A percentile compares a stretch with the other conserved stretches of the same genome.
Evolutionary conservation across 805 yeast genomes (phyloP).

Genomic region (Candida yuanshanica): DNA sequence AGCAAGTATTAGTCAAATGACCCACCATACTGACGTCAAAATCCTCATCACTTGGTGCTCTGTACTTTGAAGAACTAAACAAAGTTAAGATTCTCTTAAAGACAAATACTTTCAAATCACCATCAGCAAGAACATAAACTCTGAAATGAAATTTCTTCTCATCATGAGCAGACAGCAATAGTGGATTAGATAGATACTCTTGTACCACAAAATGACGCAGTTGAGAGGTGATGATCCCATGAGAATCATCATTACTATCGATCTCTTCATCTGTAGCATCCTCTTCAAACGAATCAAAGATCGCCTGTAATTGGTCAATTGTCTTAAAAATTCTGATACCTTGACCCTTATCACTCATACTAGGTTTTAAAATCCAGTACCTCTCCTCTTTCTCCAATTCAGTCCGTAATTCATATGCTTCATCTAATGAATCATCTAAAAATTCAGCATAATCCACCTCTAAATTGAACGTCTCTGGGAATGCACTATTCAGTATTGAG

Average conservation of each 20-base stretch:
- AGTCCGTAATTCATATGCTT: slow-evolving; percentile 79
- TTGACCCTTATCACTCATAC: slow-evolving; percentile 96
- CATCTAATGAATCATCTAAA: slow-evolving; percentile 89
- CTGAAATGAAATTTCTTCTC: slow-evolving; percentile 85
- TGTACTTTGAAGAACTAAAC: slow-evolving; percentile 60
- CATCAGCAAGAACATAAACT: slow-evolving; percentile 71
- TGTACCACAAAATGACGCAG: slow-evolving; percentile 89
- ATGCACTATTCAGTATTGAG: slow-evolving; percentile 52
- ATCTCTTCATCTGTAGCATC: slow-evolving; percentile 58
- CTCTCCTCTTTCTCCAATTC: slow-evolving; percentile 59
- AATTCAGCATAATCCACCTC: slow-evolving; percentile 96
- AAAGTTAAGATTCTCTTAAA: slow-evolving; percentile 75
- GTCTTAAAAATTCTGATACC: slow-evolving; percentile 83
- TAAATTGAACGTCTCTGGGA: slow-evolving; percentile 70
- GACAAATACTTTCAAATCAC: slow-evolving; percentile 73
- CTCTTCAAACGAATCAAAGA: slow-evolving; percentile 84
- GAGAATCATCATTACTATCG: slow-evolving; percentile 39
- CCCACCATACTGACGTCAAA: slow-evolving; percentile 37
- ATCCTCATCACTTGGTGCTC: slow-evolving; percentile 34
- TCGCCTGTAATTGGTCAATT: slow-evolving; percentile 70
- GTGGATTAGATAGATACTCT: slow-evolving; percentile 65
- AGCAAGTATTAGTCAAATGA: slow-evolving; percentile 91
- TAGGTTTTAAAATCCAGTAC: slow-evolving; percentile 89
- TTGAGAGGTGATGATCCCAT: slow-evolving; percentile 79
- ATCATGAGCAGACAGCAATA: slow-evolving; percentile 54